A percentile compares a stretch with the other conserved stretches of the same genome.
Evolutionary conservation across 148 eudicot species (phyloP).

Genomic region (Pouteria glomerata): DNA sequence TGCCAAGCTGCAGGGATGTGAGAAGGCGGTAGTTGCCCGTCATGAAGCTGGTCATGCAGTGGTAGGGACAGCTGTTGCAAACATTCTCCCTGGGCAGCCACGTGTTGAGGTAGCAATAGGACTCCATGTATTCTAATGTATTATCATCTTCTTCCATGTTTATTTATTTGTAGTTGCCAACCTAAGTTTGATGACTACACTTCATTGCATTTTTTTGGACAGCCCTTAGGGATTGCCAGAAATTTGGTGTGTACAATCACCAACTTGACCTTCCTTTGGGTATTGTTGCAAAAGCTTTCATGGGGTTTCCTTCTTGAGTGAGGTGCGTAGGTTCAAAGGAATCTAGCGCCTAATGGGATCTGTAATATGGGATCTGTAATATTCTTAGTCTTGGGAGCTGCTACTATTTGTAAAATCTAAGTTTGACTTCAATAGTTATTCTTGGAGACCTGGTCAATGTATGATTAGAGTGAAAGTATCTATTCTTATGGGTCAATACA

Average conservation of each 20-base stretch:
- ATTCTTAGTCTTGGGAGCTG: too few relatives aligned
- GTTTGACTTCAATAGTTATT: background rate
- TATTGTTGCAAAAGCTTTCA: background rate
- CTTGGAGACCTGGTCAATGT: background rate
- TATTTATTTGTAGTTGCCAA: conserved; percentile 8
- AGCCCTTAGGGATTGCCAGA: background rate
- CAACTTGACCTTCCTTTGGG: background rate
- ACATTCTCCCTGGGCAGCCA: conserved; percentile 90
- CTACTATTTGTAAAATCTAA: background rate
- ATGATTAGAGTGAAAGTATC: background rate
- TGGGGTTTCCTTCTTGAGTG: background rate
- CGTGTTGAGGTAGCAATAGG: conserved; percentile 65
- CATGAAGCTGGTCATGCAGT: conserved; percentile 99
- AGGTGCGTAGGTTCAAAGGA: background rate
- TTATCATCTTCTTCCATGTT: background rate
- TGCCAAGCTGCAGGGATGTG: conserved; percentile 75
- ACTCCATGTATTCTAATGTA: background rate
- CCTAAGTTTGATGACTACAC: background rate
- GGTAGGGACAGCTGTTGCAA: conserved; percentile 94
- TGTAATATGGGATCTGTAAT: background rate
- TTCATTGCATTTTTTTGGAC: background rate
- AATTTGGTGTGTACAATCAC: background rate
- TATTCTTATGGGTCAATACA: background rate
- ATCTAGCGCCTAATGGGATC: background rate
- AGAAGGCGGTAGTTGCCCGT: conserved; percentile 95